phyloP scores from a whole-genome alignment of 2,329 filamentous ascomycete genomes.

The Colletotrichum costaricense region DNA sequence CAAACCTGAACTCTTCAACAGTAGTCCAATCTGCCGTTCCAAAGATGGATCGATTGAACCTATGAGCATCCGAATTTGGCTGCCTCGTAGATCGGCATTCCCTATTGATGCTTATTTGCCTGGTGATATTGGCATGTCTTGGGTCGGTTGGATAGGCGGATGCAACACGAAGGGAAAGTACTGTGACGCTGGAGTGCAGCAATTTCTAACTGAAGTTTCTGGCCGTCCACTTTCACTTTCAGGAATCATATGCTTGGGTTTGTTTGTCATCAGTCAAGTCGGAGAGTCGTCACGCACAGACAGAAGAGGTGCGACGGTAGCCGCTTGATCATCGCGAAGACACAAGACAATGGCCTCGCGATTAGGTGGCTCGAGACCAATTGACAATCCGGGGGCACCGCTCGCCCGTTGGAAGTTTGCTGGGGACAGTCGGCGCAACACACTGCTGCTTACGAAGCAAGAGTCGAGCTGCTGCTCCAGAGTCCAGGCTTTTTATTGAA shows the following conservation, averaged over 20 bases:
- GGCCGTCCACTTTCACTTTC: not conserved
- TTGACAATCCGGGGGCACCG: not conserved
- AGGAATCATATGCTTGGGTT: not conserved
- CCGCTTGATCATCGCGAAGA: not conserved
- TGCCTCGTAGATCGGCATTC: slow-evolving; percentile 14
- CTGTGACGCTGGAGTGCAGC: not conserved
- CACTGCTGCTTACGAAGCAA: slow-evolving; percentile 2
- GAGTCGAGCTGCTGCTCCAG: not conserved
- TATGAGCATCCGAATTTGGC: not conserved
- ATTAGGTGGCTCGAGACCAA: not conserved
- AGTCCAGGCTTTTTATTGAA: not conserved
- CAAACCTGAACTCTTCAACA: slow-evolving; percentile 4
- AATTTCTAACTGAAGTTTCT: not conserved
- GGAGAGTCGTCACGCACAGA: slow-evolving; percentile 9
- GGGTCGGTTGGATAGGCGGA: not conserved
- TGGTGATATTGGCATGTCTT: not conserved
- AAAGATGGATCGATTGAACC: slow-evolving; percentile 18
- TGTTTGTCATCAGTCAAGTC: not conserved
- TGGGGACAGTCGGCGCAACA: not conserved
- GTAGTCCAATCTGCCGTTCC: slow-evolving; percentile 16
- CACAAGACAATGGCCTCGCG: not conserved
- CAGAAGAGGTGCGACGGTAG: not conserved
- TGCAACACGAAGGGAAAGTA: not conserved
- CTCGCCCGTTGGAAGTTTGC: not conserved
- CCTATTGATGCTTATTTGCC: slow-evolving; percentile 5